Evolutionary conservation across 108 stramenopile genomes (phyloP).

Genomic region (Mediolabrus comicus): DNA sequence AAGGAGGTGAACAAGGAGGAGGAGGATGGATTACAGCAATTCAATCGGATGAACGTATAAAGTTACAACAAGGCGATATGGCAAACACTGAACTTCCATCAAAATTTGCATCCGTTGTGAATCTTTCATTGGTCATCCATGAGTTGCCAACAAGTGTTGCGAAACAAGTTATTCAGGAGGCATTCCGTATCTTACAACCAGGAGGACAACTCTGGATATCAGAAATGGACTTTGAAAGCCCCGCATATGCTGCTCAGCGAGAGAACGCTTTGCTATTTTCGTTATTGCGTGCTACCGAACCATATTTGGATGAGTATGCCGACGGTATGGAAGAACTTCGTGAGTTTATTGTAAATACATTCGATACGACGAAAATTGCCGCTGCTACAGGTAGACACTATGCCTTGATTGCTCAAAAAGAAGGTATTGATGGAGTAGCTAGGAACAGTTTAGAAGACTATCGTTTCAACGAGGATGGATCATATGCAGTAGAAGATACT

Average conservation of each 20-base stretch:
- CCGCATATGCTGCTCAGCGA: constrained; percentile 75
- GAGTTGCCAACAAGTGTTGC: constrained; percentile 60
- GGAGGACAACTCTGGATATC: constrained; percentile 75
- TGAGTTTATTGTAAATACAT: constrained; percentile 36
- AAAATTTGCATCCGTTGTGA: constrained; percentile 62
- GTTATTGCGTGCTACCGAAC: constrained; percentile 75
- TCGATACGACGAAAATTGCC: constrained; percentile 41
- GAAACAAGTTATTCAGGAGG: constrained; percentile 57
- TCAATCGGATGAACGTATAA: constrained; percentile 55
- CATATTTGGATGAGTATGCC: constrained; percentile 81
- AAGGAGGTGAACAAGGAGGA: constrained; percentile 8
- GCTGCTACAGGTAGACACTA: constrained; percentile 84
- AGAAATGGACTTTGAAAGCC: constrained; percentile 86
- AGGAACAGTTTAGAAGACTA: constrained; percentile 46
- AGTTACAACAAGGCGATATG: constrained; percentile 62
- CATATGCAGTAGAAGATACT: constrained; percentile 73
- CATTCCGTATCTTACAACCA: constrained; percentile 60
- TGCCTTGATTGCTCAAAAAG: constrained; percentile 77
- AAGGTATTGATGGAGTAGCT: background rate
- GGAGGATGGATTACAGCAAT: constrained; percentile 71
- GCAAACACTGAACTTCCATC: constrained; percentile 46
- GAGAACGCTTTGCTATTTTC: constrained; percentile 74
- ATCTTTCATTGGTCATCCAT: constrained; percentile 72
- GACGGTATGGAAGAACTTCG: constrained; percentile 60
- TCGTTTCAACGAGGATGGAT: constrained; percentile 63